Evolutionary conservation across 805 yeast genomes (phyloP).

Genomic region (Brettanomyces nanus): DNA sequence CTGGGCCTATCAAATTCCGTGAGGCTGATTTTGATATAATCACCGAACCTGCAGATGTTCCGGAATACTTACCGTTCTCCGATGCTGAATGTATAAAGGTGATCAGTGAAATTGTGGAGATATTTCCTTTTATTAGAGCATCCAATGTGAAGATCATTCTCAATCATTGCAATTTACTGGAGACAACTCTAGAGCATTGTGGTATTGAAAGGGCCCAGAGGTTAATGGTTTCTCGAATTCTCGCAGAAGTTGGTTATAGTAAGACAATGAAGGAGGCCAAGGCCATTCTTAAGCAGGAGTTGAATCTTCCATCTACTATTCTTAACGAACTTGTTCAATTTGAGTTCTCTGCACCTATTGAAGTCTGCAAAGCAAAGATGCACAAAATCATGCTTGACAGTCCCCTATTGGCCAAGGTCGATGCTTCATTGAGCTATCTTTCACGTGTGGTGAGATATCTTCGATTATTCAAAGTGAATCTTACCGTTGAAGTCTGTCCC

Average conservation of each 20-base stretch:
- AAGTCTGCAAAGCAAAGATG: conserved; percentile 52
- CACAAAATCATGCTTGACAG: conserved; percentile 69
- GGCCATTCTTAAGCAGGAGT: conserved; percentile 42
- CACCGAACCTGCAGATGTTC: conserved; percentile 27
- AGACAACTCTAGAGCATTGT: conserved; percentile 72
- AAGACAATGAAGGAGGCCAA: conserved; percentile 54
- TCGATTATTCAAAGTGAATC: conserved; percentile 47
- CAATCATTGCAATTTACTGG: conserved; percentile 76
- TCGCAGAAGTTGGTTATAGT: conserved; percentile 73
- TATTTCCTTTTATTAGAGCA: conserved; percentile 59
- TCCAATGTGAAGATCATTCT: conserved; percentile 52
- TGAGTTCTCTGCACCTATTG: conserved; percentile 67
- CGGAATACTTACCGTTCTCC: conserved; percentile 36
- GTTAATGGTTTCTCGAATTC: conserved; percentile 54
- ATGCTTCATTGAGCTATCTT: conserved; percentile 55
- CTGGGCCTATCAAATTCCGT: conserved; percentile 68
- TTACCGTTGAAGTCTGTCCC: conserved; percentile 57
- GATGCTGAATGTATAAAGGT: conserved; percentile 90
- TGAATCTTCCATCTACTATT: conserved; percentile 73
- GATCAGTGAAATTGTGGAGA: conserved; percentile 59
- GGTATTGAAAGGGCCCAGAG: conserved; percentile 70
- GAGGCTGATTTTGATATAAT: conserved; percentile 86
- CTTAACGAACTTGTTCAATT: conserved; percentile 75
- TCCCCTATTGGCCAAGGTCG: conserved; percentile 52
- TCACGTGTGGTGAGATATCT: conserved; percentile 46